phyloP scores from a whole-genome alignment of 805 yeast species.

The Lipomyces sp. region DNA sequence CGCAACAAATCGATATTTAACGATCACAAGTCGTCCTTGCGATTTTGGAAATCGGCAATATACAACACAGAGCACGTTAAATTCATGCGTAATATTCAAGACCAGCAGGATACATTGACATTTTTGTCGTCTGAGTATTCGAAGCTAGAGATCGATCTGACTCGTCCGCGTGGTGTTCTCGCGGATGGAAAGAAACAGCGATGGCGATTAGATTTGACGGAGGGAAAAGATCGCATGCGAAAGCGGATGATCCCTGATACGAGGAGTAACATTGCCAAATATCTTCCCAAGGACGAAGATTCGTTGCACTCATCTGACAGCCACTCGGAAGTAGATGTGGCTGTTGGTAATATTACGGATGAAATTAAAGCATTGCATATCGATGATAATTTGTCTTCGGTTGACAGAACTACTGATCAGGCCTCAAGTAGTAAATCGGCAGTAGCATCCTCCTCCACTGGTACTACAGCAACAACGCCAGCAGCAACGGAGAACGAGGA shows the following conservation, averaged over 20 bases:
- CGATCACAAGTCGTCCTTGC: conserved; percentile 24
- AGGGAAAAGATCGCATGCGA: conserved; percentile 66
- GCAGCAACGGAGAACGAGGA: conserved; percentile 30
- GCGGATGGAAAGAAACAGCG: conserved; percentile 30
- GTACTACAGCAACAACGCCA: conserved; percentile 13
- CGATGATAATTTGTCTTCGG: conserved; percentile 7
- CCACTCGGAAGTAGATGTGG: not conserved
- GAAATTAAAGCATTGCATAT: not conserved
- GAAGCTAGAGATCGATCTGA: conserved; percentile 45
- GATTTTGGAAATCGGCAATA: conserved; percentile 32
- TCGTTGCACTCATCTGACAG: not conserved
- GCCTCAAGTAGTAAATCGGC: not conserved
- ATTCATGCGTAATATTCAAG: conserved; percentile 57
- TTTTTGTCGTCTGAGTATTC: conserved; percentile 50
- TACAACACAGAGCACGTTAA: conserved; percentile 40
- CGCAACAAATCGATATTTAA: conserved; percentile 11
- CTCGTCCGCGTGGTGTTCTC: conserved; percentile 35
- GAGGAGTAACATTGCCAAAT: conserved; percentile 46
- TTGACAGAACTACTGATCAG: not conserved
- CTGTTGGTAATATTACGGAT: not conserved
- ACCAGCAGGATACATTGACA: conserved; percentile 57
- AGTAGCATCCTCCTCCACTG: conserved; percentile 4
- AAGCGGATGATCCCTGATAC: conserved; percentile 57
- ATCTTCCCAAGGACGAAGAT: conserved; percentile 39
- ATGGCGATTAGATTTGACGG: conserved; percentile 64